A percentile compares a stretch with the other conserved stretches of the same genome.
Evolutionary conservation across 768 basidiomycete species (phyloP).

Genomic region (Sistotremastrum niveocremeum): DNA sequence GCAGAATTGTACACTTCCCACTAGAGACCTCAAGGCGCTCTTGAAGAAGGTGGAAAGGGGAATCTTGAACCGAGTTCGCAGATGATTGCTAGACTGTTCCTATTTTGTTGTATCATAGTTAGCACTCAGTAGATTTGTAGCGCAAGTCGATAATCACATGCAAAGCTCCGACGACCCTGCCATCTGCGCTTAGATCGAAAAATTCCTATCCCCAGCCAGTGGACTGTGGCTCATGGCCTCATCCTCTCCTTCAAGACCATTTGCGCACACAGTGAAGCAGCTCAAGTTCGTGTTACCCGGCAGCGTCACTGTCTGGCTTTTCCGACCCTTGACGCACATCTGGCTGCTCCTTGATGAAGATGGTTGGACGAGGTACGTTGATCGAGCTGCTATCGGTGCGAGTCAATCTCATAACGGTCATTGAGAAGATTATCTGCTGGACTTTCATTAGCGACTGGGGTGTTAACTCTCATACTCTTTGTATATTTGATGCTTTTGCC

Average conservation of each 20-base stretch:
- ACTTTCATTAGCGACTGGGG: conserved; percentile 38
- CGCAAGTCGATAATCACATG: too few species aligned
- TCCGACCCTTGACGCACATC: conserved; percentile 42
- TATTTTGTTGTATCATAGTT: too few species aligned
- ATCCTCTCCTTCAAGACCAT: too few species aligned
- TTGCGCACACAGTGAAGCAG: conserved; percentile 43
- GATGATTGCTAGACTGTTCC: too few species aligned
- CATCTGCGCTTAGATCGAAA: too few species aligned
- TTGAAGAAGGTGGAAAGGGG: conserved; percentile 60
- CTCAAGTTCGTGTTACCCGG: conserved; percentile 72
- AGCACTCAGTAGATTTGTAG: too few species aligned
- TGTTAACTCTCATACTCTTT: conserved; percentile 55
- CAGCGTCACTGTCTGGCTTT: conserved; percentile 43
- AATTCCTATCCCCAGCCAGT: too few species aligned
- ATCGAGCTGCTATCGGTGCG: neutral
- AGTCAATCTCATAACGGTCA: neutral
- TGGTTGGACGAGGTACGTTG: conserved; percentile 42
- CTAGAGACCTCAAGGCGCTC: conserved; percentile 65
- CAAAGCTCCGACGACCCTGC: too few species aligned
- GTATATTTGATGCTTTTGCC: conserved; percentile 57
- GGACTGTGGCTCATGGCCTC: too few species aligned
- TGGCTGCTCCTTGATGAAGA: conserved; percentile 26
- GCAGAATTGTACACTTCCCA: conserved; percentile 75
- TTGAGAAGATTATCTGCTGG: conserved; percentile 36
- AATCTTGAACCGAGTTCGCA: neutral